Conservation (phyloP, 192 early-diverging fungal species). For the Spizellomyces punctatus region DNA sequence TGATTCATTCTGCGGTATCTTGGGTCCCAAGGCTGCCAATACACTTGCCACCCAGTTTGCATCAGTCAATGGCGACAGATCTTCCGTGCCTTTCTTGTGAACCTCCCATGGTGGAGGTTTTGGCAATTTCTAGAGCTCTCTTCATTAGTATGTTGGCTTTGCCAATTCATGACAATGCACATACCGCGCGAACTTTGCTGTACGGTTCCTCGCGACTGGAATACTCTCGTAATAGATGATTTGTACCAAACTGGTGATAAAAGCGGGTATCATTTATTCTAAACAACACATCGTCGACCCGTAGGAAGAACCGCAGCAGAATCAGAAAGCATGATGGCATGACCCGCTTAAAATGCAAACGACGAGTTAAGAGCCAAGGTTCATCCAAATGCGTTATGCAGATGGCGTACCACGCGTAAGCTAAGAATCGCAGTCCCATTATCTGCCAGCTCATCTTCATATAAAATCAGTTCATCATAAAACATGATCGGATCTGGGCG, state of each 20-base stretch:
- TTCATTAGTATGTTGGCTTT: not conserved
- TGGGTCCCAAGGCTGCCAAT: not conserved
- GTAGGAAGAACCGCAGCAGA: slow-evolving; percentile 83
- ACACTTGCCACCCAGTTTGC: slow-evolving; percentile 39
- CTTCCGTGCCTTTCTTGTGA: slow-evolving; percentile 17
- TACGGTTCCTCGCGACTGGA: slow-evolving; percentile 69
- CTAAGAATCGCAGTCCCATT: slow-evolving; percentile 85
- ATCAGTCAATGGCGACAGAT: slow-evolving; percentile 37
- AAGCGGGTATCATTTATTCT: slow-evolving; percentile 87
- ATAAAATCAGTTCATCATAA: slow-evolving; percentile 93
- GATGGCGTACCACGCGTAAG: slow-evolving; percentile 69
- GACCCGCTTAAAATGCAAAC: slow-evolving; percentile 66
- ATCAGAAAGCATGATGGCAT: slow-evolving; percentile 93
- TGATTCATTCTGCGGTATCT: no score
- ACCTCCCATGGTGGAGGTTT: slow-evolving; percentile 29
- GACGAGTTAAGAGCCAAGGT: slow-evolving; percentile 3
- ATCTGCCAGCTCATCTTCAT: slow-evolving; percentile 96
- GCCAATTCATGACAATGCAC: not conserved
- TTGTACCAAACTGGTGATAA: slow-evolving; percentile 83
- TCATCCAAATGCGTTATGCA: not conserved
- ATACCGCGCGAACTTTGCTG: slow-evolving; percentile 51
- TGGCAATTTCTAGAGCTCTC: slow-evolving; percentile 36
- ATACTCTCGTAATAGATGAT: slow-evolving; percentile 69
- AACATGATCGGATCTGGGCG: slow-evolving; percentile 85
- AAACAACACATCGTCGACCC: slow-evolving; percentile 93